These are phyloP conservation scores for Oxyria digyna DNA, from an alignment of 148 eudicot genomes.

Conservation along the genomic window DNA sequence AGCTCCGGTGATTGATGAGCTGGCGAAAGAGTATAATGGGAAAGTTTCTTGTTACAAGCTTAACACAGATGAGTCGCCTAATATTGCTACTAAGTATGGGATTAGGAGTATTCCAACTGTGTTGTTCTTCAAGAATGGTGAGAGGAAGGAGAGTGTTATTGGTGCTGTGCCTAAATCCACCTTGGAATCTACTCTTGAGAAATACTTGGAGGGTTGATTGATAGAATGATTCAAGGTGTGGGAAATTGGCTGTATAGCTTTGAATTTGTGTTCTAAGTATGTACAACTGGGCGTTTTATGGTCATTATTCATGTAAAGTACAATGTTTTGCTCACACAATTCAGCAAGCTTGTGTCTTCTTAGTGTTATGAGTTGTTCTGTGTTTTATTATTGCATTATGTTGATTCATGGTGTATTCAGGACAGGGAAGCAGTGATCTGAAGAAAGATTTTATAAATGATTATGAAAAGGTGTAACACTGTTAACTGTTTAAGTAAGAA, in stretches of 20 bases:
- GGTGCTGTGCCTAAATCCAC: slow-evolving; percentile 66
- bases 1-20: slow-evolving; percentile 43
- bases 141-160: slow-evolving; percentile 44
- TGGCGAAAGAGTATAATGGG: slow-evolving; percentile 62
- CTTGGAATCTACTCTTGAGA: slow-evolving; percentile 38
- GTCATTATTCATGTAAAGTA: neutral
- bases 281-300: neutral
- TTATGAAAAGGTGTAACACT: neutral
- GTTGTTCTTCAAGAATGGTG: slow-evolving; percentile 56
- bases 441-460: neutral
- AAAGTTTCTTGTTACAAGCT: slow-evolving; percentile 48
- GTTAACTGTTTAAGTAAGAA: neutral
- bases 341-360: neutral
- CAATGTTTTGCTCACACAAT: slow-evolving; percentile 5
- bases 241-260: neutral
- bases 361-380: neutral
- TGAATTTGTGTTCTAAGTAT: neutral
- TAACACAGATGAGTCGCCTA: slow-evolving; percentile 58
- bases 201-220: slow-evolving; percentile 25
- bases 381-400: neutral
- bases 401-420: neutral
- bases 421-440: neutral
- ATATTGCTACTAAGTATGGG: slow-evolving; percentile 40
- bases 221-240: too few relatives aligned
- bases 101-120: slow-evolving; percentile 66